Percentiles rank a stretch among this genome's conserved stretches.
Evolutionary conservation across 352 stramenopile genomes (phyloP).

Genomic region (Phytophthora vignae): DNA sequence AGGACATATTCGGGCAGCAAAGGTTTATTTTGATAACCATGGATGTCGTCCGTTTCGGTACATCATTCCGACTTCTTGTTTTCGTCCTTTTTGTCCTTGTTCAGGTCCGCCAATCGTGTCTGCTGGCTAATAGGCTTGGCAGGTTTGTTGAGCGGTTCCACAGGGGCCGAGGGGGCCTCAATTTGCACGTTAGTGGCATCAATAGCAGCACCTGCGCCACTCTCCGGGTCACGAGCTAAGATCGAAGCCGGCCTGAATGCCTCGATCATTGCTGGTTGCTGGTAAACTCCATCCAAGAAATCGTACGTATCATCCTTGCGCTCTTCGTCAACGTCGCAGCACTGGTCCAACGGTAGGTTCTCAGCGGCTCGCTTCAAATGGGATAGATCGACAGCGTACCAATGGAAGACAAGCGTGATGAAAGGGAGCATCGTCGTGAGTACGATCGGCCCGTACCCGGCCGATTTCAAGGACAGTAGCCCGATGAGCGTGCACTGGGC

Average conservation of each 20-base stretch:
- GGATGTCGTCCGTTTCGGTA: too few species aligned
- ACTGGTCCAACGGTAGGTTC: conserved; percentile 71
- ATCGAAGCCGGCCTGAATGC: conserved; percentile 42
- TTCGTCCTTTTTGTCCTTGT: conserved; percentile 47
- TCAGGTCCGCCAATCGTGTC: conserved; percentile 49
- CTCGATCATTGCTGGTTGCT: conserved; percentile 72
- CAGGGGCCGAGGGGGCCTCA: conserved; percentile 10
- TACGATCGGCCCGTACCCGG: conserved; percentile 52
- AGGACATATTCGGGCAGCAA: too few species aligned
- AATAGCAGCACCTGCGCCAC: conserved; percentile 22
- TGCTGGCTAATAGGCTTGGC: conserved; percentile 42
- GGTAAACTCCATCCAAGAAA: conserved; percentile 74
- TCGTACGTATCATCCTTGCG: conserved; percentile 61
- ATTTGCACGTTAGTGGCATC: conserved; percentile 30
- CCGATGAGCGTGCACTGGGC: conserved; percentile 72
- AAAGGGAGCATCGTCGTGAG: conserved; percentile 54
- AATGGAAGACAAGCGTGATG: conserved; percentile 70
- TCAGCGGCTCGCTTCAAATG: conserved; percentile 54
- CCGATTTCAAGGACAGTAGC: conserved; percentile 71
- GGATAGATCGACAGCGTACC: conserved; percentile 65
- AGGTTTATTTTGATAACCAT: too few species aligned
- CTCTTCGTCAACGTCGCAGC: conserved; percentile 67
- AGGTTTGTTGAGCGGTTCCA: conserved; percentile 28
- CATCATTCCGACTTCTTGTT: conserved; percentile 25
- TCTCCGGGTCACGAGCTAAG: conserved; percentile 28